phyloP scores from a whole-genome alignment of 1,284 basidiomycete species.

The Afroboletus lepidellus region DNA sequence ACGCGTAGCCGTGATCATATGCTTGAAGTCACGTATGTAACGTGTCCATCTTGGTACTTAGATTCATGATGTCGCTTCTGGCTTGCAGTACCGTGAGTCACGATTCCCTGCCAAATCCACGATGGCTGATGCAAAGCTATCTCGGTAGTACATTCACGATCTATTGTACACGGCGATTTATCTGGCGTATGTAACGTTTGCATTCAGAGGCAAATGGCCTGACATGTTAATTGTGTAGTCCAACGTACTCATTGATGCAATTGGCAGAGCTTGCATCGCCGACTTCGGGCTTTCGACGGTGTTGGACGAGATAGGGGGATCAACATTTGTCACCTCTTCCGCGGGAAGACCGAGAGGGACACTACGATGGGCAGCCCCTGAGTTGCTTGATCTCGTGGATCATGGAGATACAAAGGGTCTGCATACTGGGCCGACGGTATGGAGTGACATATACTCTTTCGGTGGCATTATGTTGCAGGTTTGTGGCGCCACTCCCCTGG shows the following conservation, averaged over 20 bases:
- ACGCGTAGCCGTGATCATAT: background rate
- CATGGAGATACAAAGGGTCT: background rate
- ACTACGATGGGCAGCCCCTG: slow-evolving; percentile 2
- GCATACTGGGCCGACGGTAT: background rate
- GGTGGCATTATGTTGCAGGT: slow-evolving; percentile 20
- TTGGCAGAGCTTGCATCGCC: slow-evolving; percentile 10
- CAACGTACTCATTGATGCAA: slow-evolving; percentile 13
- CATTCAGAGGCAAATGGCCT: background rate
- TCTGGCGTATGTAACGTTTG: slow-evolving; percentile 5
- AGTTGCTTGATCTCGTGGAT: slow-evolving; percentile 5
- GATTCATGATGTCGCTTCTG: slow-evolving; percentile 8
- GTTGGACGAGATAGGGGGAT: slow-evolving; percentile 7
- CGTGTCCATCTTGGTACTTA: background rate
- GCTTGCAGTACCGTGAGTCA: slow-evolving; percentile 12
- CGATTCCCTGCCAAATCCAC: background rate
- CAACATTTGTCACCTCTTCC: background rate
- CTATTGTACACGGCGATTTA: slow-evolving; percentile 11
- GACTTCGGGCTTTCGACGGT: slow-evolving; percentile 17
- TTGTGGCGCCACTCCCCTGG: background rate
- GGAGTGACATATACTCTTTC: slow-evolving; percentile 17
- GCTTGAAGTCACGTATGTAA: background rate
- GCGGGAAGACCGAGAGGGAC: background rate
- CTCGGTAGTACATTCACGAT: slow-evolving; percentile 9
- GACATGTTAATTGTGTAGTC: slow-evolving; percentile 3
- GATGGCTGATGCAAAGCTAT: background rate